Evolutionary conservation across 495 filamentous ascomycete genomes (phyloP), one percentile per base, ranked within the genome.

Genomic region (Aspergillus haitiensis): DNA sequence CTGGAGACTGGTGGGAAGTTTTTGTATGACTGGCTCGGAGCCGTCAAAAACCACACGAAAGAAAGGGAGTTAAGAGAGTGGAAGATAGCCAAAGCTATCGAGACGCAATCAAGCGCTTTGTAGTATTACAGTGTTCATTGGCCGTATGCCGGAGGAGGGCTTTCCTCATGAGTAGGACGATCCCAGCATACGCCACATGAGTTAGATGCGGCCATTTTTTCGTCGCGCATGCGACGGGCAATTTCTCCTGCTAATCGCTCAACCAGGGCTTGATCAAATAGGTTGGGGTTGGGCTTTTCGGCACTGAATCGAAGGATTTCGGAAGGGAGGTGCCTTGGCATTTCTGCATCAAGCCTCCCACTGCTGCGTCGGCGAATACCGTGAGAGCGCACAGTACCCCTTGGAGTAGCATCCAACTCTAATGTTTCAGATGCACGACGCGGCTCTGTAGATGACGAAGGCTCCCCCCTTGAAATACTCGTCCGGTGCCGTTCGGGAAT

Each of bases 231-330:
- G 32, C 89, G 88, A 63, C 88, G 82, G 42, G 91, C 91, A 47
- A 97, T 92, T 73, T 98, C 93, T 47, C 84, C 84, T 6, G 93
- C 93, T 73, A 98, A 89, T 75, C 92, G 92, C 77, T 88, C 88
- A 63, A 97, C 87, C 84, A 93, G 92, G 0, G 89, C 88, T 69
- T 92, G 88, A 62, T 96, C 89, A 34, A 96, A 75, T 15, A 91
- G 85, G 15, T 85, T 82, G 13, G 77, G 75, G 31, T 70, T 60
- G 18, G 73, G 16, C 12, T 67, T 69, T 7, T 72, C 70, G 11
- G 72, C 64, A 33, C 61, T 68, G 36, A 78, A 77, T 18, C 73
- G 70, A 46, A 80, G 72, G 31, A 66, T 53, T 7, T 68, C 65
- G n/a, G 74, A 72, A n/a, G 72, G 75, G 18, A 75, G 64, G 36